phyloP scores from a whole-genome alignment of 2,329 filamentous ascomycete species.

The Penicillium carneum region DNA sequence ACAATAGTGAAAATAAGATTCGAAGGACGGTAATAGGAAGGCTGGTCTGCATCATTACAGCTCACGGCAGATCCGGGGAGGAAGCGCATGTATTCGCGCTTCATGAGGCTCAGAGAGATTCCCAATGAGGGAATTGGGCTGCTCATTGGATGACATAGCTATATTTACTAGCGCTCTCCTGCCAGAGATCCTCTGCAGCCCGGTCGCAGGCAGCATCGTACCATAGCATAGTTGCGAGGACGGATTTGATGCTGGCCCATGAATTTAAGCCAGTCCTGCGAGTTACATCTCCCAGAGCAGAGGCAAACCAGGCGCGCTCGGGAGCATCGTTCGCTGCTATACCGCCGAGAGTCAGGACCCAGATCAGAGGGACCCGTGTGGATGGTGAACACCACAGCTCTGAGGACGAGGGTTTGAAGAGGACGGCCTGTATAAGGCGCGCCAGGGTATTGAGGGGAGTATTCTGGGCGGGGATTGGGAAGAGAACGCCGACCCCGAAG shows the following conservation, averaged over 20 bases:
- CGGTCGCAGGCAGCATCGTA: conserved; percentile 46
- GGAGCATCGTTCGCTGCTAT: conserved; percentile 46
- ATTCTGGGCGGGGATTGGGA: conserved; percentile 50
- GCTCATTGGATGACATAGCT: background rate
- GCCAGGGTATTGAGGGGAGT: conserved; percentile 46
- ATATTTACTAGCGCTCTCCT: conserved; percentile 23
- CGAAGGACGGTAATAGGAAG: background rate
- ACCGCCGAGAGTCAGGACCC: conserved; percentile 49
- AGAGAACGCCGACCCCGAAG: conserved; percentile 50
- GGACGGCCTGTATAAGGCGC: conserved; percentile 34
- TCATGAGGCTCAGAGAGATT: background rate
- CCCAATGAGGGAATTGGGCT: background rate
- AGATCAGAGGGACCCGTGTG: conserved; percentile 42
- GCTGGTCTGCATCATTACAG: background rate
- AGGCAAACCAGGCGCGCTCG: conserved; percentile 46
- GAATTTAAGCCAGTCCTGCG: conserved; percentile 30
- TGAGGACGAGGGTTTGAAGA: conserved; percentile 35
- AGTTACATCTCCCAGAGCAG: conserved; percentile 35
- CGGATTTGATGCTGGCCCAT: conserved; percentile 39
- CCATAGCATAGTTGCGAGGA: conserved; percentile 45
- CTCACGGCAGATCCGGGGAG: background rate
- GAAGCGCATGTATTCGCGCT: background rate
- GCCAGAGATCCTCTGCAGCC: conserved; percentile 41
- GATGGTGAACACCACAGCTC: conserved; percentile 39
- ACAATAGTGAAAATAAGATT: background rate